These are phyloP conservation scores for Paraphoma sp. DNA, from an alignment of 2,329 filamentous ascomycete species.

Conservation along the genomic window DNA sequence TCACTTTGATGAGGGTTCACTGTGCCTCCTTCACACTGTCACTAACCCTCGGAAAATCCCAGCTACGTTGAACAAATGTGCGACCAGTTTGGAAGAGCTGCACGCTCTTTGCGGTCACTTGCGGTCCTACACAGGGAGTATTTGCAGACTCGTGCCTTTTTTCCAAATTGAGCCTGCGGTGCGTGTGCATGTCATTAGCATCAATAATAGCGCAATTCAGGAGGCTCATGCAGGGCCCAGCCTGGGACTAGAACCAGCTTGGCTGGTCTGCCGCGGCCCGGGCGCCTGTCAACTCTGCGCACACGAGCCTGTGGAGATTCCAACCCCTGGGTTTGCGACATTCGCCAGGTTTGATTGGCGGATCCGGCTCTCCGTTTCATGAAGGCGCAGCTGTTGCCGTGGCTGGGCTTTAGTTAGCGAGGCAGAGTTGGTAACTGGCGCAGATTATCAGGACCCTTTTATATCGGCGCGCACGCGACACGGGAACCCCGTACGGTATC, in stretches of 20 bases:
- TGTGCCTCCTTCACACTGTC: too few relatives aligned
- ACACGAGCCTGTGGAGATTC: not conserved
- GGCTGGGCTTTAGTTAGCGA: not conserved
- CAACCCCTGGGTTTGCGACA: not conserved
- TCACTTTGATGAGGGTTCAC: too few relatives aligned
- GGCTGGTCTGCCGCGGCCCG: slow-evolving; percentile 1
- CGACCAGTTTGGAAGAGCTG: too few relatives aligned
- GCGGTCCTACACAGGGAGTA: not conserved
- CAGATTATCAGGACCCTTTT: not conserved
- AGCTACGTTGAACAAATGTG: too few relatives aligned
- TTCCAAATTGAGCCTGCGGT: not conserved
- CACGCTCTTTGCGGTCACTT: not conserved
- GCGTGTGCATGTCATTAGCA: slow-evolving; percentile 1
- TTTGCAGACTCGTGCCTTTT: not conserved
- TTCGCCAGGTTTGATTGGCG: not conserved
- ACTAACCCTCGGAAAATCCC: too few relatives aligned
- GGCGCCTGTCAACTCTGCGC: slow-evolving; percentile 3
- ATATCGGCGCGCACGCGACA: slow-evolving; percentile 6
- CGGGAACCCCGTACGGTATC: not conserved
- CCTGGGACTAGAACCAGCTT: not conserved
- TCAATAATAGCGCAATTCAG: slow-evolving; percentile 2
- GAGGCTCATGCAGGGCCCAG: slow-evolving; percentile 1
- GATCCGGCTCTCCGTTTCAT: not conserved
- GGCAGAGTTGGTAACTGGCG: not conserved
- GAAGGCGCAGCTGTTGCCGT: slow-evolving; percentile 2